Percentiles rank a stretch among this genome's conserved stretches.
Evolutionary conservation across 208 protist genomes (phyloP).

Genomic region (Leptomonas pyrrhocoris): DNA sequence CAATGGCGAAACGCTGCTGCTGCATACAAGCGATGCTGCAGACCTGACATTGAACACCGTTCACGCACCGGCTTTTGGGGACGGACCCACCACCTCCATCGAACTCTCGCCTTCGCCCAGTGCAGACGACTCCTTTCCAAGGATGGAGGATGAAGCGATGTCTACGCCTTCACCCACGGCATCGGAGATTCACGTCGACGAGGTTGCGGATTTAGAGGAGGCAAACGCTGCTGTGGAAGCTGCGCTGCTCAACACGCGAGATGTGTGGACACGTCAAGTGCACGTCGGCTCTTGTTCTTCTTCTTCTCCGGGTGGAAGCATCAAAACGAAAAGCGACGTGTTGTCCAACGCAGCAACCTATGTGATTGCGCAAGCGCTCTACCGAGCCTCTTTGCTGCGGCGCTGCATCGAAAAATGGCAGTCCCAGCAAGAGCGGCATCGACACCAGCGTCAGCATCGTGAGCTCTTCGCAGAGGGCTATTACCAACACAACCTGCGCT

Average conservation of each 20-base stretch:
- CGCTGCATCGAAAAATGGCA: conserved; percentile 35
- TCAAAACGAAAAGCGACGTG: background rate
- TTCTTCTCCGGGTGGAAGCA: background rate
- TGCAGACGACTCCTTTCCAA: background rate
- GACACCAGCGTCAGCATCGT: conserved; percentile 16
- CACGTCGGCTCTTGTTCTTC: conserved; percentile 1
- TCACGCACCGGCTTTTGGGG: background rate
- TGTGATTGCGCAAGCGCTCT: conserved; percentile 52
- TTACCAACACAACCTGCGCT: conserved; percentile 35
- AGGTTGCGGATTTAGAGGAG: background rate
- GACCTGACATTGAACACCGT: background rate
- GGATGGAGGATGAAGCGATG: background rate
- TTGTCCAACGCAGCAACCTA: conserved; percentile 26
- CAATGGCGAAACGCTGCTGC: conserved; percentile 9
- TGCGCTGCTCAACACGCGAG: background rate
- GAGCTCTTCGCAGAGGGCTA: conserved; percentile 40
- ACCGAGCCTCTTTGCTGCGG: conserved; percentile 28
- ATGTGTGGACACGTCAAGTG: conserved; percentile 19
- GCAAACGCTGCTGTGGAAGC: background rate
- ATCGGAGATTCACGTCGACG: background rate
- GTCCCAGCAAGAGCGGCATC: background rate
- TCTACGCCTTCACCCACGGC: background rate
- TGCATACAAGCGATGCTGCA: background rate
- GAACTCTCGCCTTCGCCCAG: conserved; percentile 8
- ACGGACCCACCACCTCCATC: background rate